Percentiles rank a stretch among this genome's conserved stretches.
Evolutionary conservation across 352 stramenopile genomes (phyloP).

Genomic region (Salisapilia sapeloensis): DNA sequence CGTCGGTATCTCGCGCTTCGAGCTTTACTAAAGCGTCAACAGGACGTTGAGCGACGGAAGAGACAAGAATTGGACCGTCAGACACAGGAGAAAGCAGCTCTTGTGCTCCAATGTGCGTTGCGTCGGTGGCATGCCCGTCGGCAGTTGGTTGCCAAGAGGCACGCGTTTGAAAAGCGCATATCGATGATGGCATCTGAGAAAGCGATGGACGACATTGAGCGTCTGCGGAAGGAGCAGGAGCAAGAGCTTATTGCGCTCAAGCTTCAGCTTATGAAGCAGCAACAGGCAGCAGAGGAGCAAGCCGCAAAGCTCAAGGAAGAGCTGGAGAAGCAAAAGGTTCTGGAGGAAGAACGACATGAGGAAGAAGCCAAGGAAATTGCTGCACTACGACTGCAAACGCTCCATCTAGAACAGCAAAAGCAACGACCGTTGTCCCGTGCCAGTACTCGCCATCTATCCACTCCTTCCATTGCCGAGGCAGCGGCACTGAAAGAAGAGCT

Average conservation of each 20-base stretch:
- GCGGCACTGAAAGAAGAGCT: slow-evolving; percentile 22
- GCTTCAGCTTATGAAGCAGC: slow-evolving; percentile 41
- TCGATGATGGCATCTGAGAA: slow-evolving; percentile 72
- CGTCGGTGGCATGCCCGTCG: slow-evolving; percentile 19
- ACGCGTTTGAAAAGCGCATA: slow-evolving; percentile 60
- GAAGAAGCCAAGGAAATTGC: slow-evolving; percentile 40
- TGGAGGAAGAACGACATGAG: slow-evolving; percentile 20
- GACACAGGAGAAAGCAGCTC: slow-evolving; percentile 21
- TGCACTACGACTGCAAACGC: slow-evolving; percentile 23
- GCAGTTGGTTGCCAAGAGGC: slow-evolving; percentile 19
- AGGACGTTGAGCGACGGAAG: slow-evolving; percentile 12
- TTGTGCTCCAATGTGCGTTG: slow-evolving; percentile 53
- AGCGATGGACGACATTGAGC: slow-evolving; percentile 63
- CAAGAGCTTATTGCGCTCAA: slow-evolving; percentile 44
- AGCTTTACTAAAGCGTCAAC: slow-evolving; percentile 11
- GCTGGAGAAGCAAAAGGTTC: slow-evolving; percentile 20
- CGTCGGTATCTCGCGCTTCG: slow-evolving; percentile 30
- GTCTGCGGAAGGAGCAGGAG: slow-evolving; percentile 51
- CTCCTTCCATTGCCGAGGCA: too few species aligned
- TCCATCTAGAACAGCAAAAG: slow-evolving; percentile 33
- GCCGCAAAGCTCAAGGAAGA: slow-evolving; percentile 19
- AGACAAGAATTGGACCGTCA: slow-evolving; percentile 10
- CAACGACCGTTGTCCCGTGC: slow-evolving; percentile 9
- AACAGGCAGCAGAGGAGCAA: slow-evolving; percentile 25
- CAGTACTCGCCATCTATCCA: too few species aligned